Percentiles rank a stretch among this genome's conserved stretches.
These are phyloP conservation scores for Microsporum ferrugineum DNA, from an alignment of 2,329 filamentous ascomycete genomes.

Conservation along the genomic window DNA sequence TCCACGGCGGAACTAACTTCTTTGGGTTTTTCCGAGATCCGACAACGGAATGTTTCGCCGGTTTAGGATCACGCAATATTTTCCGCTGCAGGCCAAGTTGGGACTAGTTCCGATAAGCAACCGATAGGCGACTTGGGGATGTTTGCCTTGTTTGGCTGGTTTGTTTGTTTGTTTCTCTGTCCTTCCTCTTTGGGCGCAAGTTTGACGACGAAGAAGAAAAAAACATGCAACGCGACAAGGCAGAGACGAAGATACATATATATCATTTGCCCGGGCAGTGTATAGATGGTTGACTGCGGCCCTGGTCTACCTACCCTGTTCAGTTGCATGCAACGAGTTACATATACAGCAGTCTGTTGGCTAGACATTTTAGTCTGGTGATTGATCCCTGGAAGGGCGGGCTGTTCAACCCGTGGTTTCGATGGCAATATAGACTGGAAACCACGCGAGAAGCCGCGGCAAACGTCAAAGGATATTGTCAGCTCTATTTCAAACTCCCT, in stretches of 20 bases:
- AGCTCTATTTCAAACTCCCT: not conserved
- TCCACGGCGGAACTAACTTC: not conserved
- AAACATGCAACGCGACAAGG: not conserved
- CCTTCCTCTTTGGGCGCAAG: not conserved
- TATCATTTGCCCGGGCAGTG: too few species aligned
- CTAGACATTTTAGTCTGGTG: not conserved
- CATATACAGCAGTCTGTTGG: too few species aligned
- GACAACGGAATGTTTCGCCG: constrained; percentile 4
- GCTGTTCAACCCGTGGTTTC: not conserved
- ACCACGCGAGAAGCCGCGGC: not conserved
- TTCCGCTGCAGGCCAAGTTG: not conserved
- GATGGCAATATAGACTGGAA: not conserved
- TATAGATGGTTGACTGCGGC: too few species aligned
- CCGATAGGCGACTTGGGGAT: not conserved
- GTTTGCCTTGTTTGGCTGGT: not conserved
- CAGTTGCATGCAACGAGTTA: not conserved
- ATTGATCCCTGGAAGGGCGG: not conserved
- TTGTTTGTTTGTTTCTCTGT: not conserved
- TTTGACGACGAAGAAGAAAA: not conserved
- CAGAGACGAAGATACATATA: not conserved
- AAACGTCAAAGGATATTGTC: not conserved
- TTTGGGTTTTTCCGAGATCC: not conserved
- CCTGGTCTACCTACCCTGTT: too few species aligned
- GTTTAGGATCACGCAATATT: constrained; percentile 7
- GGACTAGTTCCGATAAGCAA: not conserved